phyloP scores from a whole-genome alignment of 768 basidiomycete species.

The Mycena capillaripes region DNA sequence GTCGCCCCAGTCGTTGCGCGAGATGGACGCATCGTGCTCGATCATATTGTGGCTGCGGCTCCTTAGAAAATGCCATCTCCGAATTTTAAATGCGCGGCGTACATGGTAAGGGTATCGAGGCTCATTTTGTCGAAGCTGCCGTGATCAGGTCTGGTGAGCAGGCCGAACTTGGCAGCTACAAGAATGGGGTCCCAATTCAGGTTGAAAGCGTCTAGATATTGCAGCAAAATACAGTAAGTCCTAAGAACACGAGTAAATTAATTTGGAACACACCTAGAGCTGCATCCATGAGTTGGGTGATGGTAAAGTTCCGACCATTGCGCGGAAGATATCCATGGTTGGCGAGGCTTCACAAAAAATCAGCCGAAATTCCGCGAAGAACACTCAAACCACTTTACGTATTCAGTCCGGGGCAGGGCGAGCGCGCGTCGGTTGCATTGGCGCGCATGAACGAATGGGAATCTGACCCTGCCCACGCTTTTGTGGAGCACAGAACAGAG shows the following conservation, averaged over 20 bases:
- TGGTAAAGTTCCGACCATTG: not conserved
- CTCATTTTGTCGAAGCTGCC: not conserved
- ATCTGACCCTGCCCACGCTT: too few relatives aligned
- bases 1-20: constrained; percentile 24
- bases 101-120: constrained; percentile 30
- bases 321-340: not conserved
- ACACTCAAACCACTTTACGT: not conserved
- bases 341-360: not conserved
- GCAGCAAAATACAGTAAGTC: too few relatives aligned
- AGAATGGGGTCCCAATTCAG: constrained; percentile 6
- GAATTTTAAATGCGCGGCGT: not conserved
- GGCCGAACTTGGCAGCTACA: constrained; percentile 3
- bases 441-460: too few relatives aligned
- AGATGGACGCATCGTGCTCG: constrained; percentile 32
- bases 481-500: too few relatives aligned
- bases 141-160: not conserved
- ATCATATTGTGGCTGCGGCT: constrained; percentile 21
- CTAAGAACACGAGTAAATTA: not conserved
- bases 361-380: not conserved
- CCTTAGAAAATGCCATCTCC: not conserved
- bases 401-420: not conserved
- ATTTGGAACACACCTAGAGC: not conserved
- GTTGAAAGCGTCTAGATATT: constrained; percentile 16
- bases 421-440: too few relatives aligned
- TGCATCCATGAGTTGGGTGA: not conserved